Base-by-base conservation (phyloP, 345 rosid species). In the Angophora floribunda region DNA sequence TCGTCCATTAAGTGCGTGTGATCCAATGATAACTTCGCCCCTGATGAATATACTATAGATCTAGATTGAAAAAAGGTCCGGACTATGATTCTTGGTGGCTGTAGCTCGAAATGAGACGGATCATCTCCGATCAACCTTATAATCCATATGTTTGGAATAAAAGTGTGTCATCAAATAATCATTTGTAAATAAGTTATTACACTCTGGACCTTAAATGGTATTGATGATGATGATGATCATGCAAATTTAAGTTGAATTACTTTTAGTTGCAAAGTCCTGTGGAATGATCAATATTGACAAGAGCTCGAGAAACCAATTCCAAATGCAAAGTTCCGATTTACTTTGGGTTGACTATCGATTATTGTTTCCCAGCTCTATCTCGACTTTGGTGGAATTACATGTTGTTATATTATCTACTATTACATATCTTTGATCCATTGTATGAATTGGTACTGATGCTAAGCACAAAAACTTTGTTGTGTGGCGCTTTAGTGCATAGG, bases 11-110 rank as follows among this genome's bases (percentile, higher is more conserved):
- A 97, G 95, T 67, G 97, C 98, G 88, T 97, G 94, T 70, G 95
- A 90, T 47, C 99, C 97, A 52, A 96, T 94, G 47, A 96, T 93
- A n/a, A 97, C 91, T 90, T 93, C 91, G n/a, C 94, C 96, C 89
- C 99, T 97, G 95, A 22, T 30, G 30, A 70, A 87, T 50, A n/a
- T 17, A 47, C 87, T 41, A 86, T 26, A 28, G 88, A 7, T 84
- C 79, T 59, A 59, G 30, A 10, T 59, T 59, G 26, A 59, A 24
- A 59, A 59, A 59, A 19, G 26, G 11, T 59, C 30, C 30, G 7
- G 26, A 11, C 30, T 11, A 59, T 26, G 65, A 59, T 5, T 24
- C 30, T 59, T 59, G 65, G 14, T 59, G 30, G 30, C 24, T 59
- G 30, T 59, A 59, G 14, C 65, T 59, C 30, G 12, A 24, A 11